These are phyloP conservation scores for Bromus sterilis DNA, from an alignment of 176 grass and related monocot genomes.

Conservation along the genomic window DNA sequence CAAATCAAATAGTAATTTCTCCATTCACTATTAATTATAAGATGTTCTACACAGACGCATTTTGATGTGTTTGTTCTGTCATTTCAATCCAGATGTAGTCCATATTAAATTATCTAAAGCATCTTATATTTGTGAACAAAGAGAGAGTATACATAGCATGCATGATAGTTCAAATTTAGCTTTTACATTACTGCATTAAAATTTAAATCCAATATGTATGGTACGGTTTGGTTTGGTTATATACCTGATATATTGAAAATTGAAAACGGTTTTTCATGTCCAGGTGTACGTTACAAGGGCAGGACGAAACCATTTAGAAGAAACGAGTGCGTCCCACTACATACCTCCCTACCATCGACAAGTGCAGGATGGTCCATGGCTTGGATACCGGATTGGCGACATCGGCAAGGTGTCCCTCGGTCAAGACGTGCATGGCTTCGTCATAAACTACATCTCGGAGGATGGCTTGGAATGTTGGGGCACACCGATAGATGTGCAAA, in stretches of 20 bases:
- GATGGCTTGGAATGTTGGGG: background rate
- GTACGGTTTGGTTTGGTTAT: background rate
- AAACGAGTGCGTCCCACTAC: background rate
- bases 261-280: background rate
- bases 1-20: no score
- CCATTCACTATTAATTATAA: no score
- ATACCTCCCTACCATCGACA: background rate
- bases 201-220: background rate
- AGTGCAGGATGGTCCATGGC: no score
- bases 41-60: no score
- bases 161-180: background rate
- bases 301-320: background rate
- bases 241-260: background rate
- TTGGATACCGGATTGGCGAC: background rate
- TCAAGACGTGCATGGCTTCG: background rate
- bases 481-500: background rate
- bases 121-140: no score
- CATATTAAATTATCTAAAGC: no score
- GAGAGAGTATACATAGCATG: background rate
- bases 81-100: no score
- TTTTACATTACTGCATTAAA: background rate
- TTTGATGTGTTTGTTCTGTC: no score
- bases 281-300: background rate
- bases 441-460: background rate
- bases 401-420: background rate